phyloP scores from a whole-genome alignment of 345 rosid genomes.

The Cardamine resedifolia region DNA sequence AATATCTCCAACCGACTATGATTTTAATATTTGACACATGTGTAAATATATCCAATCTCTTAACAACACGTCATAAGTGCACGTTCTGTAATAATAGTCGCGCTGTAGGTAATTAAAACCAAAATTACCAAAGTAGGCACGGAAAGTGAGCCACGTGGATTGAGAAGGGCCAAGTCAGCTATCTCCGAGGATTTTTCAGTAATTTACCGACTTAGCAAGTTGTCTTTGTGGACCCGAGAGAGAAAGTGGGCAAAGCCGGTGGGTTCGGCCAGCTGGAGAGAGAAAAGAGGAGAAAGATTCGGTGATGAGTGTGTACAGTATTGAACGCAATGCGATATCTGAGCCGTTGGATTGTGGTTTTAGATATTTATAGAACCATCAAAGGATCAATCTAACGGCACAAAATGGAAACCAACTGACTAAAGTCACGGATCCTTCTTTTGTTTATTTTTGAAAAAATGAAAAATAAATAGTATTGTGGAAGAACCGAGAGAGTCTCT shows the following conservation, averaged over 20 bases:
- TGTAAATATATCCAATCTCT: neutral
- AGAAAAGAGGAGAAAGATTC: constrained; percentile 34
- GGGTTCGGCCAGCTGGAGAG: constrained; percentile 38
- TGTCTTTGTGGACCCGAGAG: constrained; percentile 19
- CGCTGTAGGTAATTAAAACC: neutral
- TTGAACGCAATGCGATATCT: neutral
- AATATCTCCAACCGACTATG: constrained; percentile 47
- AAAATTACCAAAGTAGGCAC: constrained; percentile 15
- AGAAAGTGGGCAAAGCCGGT: constrained; percentile 26
- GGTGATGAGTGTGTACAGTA: constrained; percentile 25
- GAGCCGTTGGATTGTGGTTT: constrained; percentile 27
- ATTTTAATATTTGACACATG: neutral
- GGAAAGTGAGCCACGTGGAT: neutral
- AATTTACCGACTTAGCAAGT: constrained; percentile 21
- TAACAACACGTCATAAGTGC: neutral
- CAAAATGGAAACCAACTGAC: neutral
- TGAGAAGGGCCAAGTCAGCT: constrained; percentile 17
- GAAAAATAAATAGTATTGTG: neutral
- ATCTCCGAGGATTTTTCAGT: constrained; percentile 2
- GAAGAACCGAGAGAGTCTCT: neutral
- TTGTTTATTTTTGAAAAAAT: neutral
- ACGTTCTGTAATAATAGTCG: neutral
- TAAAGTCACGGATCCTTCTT: neutral
- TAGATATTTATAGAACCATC: constrained; percentile 34
- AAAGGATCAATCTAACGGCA: constrained; percentile 39